phyloP scores from a whole-genome alignment of 2,329 filamentous ascomycete genomes.

The Decorospora gaudefroyi region DNA sequence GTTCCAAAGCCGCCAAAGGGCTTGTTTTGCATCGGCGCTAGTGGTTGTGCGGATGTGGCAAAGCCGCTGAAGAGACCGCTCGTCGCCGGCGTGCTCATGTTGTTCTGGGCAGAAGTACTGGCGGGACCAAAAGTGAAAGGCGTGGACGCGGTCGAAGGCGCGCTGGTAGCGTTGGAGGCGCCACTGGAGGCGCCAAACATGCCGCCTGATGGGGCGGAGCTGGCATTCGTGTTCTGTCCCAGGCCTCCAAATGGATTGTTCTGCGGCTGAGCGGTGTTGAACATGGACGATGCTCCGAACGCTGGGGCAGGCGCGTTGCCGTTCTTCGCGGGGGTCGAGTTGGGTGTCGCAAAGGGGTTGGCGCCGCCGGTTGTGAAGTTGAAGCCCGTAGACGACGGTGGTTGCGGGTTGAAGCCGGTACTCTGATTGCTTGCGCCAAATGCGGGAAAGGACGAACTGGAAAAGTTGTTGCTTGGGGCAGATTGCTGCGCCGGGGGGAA shows the following conservation, averaged over 20 bases:
- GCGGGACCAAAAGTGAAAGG: constrained; percentile 25
- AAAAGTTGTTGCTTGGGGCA: constrained; percentile 33
- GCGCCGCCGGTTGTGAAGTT: constrained; percentile 33
- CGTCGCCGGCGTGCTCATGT: constrained; percentile 18
- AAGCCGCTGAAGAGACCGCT: constrained; percentile 18
- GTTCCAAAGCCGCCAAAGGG: constrained; percentile 23
- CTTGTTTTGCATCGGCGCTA: constrained; percentile 9
- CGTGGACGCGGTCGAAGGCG: constrained; percentile 21
- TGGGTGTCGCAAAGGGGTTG: constrained; percentile 32
- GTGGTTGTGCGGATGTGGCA: constrained; percentile 5
- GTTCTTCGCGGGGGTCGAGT: constrained; percentile 27
- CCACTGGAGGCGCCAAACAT: constrained; percentile 11
- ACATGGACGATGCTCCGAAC: constrained; percentile 26
- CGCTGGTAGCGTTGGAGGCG: constrained; percentile 17
- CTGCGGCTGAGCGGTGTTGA: constrained; percentile 20
- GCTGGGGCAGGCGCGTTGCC: constrained; percentile 19
- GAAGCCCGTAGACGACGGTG: constrained; percentile 31
- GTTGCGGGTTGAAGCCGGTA: constrained; percentile 33
- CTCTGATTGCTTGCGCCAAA: constrained; percentile 32
- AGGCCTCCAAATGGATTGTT: constrained; percentile 30
- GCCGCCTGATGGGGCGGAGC: constrained; percentile 3
- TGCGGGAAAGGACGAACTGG: constrained; percentile 39
- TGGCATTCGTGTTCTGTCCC: constrained; percentile 21
- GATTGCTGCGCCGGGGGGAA: constrained; percentile 39
- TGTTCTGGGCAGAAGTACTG: constrained; percentile 20